Conservation (phyloP, 352 stramenopile species). For the Globisporangium middletonii region DNA sequence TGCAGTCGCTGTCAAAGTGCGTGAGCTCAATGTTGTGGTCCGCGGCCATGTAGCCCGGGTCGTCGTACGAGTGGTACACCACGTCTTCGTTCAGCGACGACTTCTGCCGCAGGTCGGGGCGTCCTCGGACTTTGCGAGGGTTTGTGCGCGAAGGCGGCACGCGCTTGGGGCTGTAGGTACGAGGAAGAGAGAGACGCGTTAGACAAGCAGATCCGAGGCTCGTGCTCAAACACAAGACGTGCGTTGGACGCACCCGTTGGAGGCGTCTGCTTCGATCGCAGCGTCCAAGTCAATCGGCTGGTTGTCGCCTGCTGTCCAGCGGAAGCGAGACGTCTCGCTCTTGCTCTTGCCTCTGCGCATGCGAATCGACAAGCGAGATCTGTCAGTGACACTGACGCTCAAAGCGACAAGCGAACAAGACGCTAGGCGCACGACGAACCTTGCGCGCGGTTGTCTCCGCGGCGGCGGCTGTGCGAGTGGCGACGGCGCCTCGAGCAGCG, state of each 20-base stretch:
- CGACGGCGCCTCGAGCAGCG: slow-evolving; percentile 66
- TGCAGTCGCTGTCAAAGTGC: slow-evolving; percentile 72
- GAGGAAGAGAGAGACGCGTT: background rate
- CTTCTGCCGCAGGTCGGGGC: slow-evolving; percentile 22
- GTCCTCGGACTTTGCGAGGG: slow-evolving; percentile 17
- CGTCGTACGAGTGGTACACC: slow-evolving; percentile 73
- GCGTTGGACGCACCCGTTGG: slow-evolving; percentile 8
- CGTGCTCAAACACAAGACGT: background rate
- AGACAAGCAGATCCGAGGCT: background rate
- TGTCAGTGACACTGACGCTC: background rate
- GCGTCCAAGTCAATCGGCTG: slow-evolving; percentile 17
- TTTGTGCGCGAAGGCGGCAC: slow-evolving; percentile 3
- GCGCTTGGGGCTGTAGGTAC: background rate
- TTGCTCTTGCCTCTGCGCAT: slow-evolving; percentile 22
- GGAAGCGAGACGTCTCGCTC: slow-evolving; percentile 24
- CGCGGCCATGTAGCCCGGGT: slow-evolving; percentile 56
- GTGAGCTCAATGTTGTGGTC: slow-evolving; percentile 49
- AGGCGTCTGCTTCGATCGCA: slow-evolving; percentile 18
- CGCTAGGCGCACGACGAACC: slow-evolving; percentile 20
- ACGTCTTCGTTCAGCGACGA: slow-evolving; percentile 22
- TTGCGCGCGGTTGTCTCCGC: slow-evolving; percentile 36
- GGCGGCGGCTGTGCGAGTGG: slow-evolving; percentile 18
- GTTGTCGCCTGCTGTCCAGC: slow-evolving; percentile 17
- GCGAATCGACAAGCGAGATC: background rate
- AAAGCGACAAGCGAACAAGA: background rate